phyloP scores from a whole-genome alignment of 2,329 filamentous ascomycete genomes.

The Hirsutella rhossiliensis region DNA sequence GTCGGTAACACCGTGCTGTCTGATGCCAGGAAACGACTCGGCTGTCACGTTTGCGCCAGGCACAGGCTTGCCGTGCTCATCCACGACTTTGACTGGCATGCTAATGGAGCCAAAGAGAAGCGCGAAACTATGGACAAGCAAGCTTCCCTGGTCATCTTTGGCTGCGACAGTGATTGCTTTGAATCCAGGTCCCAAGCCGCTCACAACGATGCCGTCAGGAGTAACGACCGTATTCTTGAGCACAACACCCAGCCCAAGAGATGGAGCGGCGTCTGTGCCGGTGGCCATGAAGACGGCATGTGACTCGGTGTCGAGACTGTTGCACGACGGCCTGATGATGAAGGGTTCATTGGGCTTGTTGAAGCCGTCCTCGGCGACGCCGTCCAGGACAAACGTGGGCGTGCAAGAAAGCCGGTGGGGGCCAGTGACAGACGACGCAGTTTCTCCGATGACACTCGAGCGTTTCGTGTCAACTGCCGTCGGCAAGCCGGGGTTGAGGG shows the following conservation, averaged over 20 bases:
- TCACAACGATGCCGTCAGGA: not conserved
- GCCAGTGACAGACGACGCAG: not conserved
- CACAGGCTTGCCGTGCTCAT: not conserved
- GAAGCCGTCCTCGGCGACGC: not conserved
- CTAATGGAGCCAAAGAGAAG: not conserved
- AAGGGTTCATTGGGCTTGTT: not conserved
- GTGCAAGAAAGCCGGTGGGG: not conserved
- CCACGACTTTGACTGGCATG: not conserved
- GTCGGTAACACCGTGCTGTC: not conserved
- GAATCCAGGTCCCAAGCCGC: not conserved
- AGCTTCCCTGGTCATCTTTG: not conserved
- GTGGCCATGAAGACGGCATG: constrained; percentile 1
- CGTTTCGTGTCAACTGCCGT: too few relatives aligned
- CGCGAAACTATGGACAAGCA: not conserved
- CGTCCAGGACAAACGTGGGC: constrained; percentile 2
- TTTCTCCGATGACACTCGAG: not conserved
- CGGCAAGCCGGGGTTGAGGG: too few relatives aligned
- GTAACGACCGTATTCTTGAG: not conserved
- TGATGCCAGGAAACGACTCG: not conserved
- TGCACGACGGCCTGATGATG: constrained; percentile 1
- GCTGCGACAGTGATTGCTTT: not conserved
- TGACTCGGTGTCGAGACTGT: not conserved
- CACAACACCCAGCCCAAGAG: not conserved
- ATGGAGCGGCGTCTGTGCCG: not conserved
- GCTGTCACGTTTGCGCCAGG: not conserved